Base-by-base conservation (phyloP, 2,329 filamentous ascomycete species). In the Diplodia seriata region DNA sequence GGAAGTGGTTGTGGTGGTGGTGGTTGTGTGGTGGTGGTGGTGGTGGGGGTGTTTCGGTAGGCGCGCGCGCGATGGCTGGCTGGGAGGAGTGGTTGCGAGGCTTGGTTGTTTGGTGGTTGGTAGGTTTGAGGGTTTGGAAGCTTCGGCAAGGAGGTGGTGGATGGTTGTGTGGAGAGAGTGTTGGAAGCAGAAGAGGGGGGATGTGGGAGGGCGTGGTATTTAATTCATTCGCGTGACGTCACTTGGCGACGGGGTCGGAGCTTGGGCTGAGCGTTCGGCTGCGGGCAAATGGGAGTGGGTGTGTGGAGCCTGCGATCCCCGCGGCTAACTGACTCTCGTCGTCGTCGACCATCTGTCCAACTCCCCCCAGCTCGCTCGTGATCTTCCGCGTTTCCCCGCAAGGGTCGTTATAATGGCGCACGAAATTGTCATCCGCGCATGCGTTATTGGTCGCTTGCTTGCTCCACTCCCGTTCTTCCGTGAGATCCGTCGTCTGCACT, bases 281-380 rank as follows among this genome's bases (percentile, higher is more conserved):
- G 31, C 59, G 59, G 59, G 29, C 47, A 51, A 51, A 63, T 38
- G 59, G 23, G 59, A 63, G 59, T 36, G 33, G 33, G 11, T 36
- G 9, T 23, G n/a, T 9, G 43, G n/a, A n/a, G 43, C 40, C 11
- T 20, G 4, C 36, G 57, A 50, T 49, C 57, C 6, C 40, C 57
- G 40, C n/a, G 15, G 54, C 54, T 12, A n/a, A 31, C 40, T 50
- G 40, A 61, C 56, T 14, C 23, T 26, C 23, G 23, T 26, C 23
- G 23, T 26, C 31, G 31, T 33, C 47, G 26, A 33, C 49, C 26
- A 11, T 8, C 57, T 15, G 8, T 15, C 31, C 26, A 20, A 14
- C 12, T 38, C 15, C 2, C 56, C 2, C 56, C 12, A 56, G 26
- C 23, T 23, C 23, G 23, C 26, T 53, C 23, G 23, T 31, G 26